Evolutionary conservation across 352 stramenopile genomes (phyloP), one percentile per base, ranked within the genome.

Genomic region (Phytophthora melonis): DNA sequence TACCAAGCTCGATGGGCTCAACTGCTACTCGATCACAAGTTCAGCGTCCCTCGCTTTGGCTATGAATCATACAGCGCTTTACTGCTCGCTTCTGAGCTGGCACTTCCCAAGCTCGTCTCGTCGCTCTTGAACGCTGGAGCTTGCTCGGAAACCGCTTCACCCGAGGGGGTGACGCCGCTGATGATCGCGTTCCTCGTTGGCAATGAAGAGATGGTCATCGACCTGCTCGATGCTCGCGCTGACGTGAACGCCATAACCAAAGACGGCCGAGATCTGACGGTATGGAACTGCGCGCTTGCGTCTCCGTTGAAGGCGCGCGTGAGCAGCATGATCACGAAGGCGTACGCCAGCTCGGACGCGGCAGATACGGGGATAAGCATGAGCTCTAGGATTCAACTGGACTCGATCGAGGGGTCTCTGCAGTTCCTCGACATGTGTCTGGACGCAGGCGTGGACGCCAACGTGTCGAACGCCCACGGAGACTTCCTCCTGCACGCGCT

Each of bases 401-500:
- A 91, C 50, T 72, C 63, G 0, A 82, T 89, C 55, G 32, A 59
- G 3, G 78, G 79, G 10, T 75, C 61, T 16, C 79, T 86, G 5
- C 61, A 68, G 58, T 56, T 80, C 11, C 36, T 88, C n/a, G 23
- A 79, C 1, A 64, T 70, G 32, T 83, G 84, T 4, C 68, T 95
- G 0, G 68, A 69, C 2, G 56, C 57, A 2, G 64, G 75, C 3
- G 60, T 92, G 7, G 87, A 94, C 32, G 79, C 84, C 0, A 92
- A 91, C 30, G 70, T 93, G 25, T 93, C 86, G 7, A 88, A 88
- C 30, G 68, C 63, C 0, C 61, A 91, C 7, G 87, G 88, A 0
- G 77, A 91, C 36, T 95, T 91, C 58, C 62, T 90, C 0, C 65
- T 93, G n/a, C 88, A 94, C 43, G 78, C 79, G 4, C 19, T 92